A percentile compares a stretch with the other conserved stretches of the same genome.
Conservation (phyloP, 495 filamentous ascomycete genomes). For the Neurospora sp. region DNA sequence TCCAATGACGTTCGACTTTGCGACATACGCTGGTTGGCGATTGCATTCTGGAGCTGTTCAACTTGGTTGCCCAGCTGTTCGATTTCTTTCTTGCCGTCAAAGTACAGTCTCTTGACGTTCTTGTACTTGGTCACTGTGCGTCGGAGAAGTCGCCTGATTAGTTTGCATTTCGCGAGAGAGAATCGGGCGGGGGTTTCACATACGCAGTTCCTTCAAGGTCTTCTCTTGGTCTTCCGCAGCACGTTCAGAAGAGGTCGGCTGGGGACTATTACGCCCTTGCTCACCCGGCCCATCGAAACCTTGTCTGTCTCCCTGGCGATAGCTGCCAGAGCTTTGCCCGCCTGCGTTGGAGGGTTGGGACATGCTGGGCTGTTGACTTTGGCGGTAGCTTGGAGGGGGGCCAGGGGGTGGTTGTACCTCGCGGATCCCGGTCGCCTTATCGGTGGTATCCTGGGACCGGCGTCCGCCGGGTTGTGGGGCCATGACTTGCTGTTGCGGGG, state of each 20-base stretch:
- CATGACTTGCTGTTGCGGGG: conserved; percentile 35
- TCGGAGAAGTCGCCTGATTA: background rate
- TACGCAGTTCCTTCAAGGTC: conserved; percentile 58
- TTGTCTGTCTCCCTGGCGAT: conserved; percentile 29
- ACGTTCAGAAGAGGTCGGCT: conserved; percentile 40
- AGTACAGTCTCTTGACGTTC: conserved; percentile 95
- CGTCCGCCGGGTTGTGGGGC: conserved; percentile 39
- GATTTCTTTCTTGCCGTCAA: conserved; percentile 86
- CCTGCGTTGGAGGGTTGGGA: conserved; percentile 29
- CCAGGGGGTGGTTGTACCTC: conserved; percentile 34
- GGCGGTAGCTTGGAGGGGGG: conserved; percentile 38
- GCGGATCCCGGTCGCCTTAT: conserved; percentile 20
- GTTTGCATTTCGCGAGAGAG: background rate
- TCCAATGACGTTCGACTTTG: conserved; percentile 92
- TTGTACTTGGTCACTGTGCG: conserved; percentile 80
- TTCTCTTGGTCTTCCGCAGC: conserved; percentile 44
- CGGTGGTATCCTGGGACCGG: conserved; percentile 35
- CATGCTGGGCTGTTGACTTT: conserved; percentile 35
- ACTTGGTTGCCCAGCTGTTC: conserved; percentile 81
- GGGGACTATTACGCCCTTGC: conserved; percentile 51
- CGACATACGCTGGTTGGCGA: conserved; percentile 90
- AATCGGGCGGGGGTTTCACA: conserved; percentile 14
- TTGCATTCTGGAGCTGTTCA: conserved; percentile 88
- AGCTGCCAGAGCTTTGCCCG: conserved; percentile 21
- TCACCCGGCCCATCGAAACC: conserved; percentile 29